Evolutionary conservation across 75 land plant genomes (phyloP).

Genomic region (Selaginella tamariscina): DNA sequence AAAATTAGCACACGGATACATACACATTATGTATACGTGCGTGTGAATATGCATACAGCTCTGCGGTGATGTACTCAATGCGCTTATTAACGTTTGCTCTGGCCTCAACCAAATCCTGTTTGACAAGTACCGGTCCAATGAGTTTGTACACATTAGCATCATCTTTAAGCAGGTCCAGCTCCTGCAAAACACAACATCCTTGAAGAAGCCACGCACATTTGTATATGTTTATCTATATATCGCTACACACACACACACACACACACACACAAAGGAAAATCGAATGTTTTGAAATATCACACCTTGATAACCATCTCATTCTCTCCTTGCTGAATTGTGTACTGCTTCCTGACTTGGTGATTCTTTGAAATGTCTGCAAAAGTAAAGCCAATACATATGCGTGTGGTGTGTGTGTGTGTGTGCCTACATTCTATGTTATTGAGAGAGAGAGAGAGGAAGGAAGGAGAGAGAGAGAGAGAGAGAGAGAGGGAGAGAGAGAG

Average conservation of each 20-base stretch:
- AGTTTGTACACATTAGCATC: constrained; percentile 89
- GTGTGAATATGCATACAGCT: constrained; percentile 38
- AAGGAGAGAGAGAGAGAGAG: neutral
- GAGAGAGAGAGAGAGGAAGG: neutral
- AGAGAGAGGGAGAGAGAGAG: neutral
- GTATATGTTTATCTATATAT: neutral
- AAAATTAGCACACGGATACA: neutral
- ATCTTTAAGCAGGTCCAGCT: constrained; percentile 70
- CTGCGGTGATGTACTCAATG: constrained; percentile 88
- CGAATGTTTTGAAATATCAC: neutral
- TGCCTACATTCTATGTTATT: neutral
- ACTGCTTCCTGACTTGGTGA: constrained; percentile 93
- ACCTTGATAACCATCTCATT: constrained; percentile 99
- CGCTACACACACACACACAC: constrained; percentile 4
- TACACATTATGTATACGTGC: neutral
- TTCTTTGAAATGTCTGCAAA: constrained; percentile 80
- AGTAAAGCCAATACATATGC: neutral
- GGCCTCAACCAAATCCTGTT: constrained; percentile 96
- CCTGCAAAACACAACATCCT: constrained; percentile 31
- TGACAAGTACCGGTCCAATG: constrained; percentile 95
- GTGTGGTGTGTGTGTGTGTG: too few relatives aligned
- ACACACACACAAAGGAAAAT: neutral
- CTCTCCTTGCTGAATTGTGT: constrained; percentile 95
- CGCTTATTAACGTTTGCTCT: constrained; percentile 94
- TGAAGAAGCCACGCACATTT: neutral